A percentile compares a stretch with the other conserved stretches of the same genome.
These are phyloP conservation scores for Eucalyptus erythrocorys DNA, from an alignment of 345 rosid species.

Conservation along the genomic window DNA sequence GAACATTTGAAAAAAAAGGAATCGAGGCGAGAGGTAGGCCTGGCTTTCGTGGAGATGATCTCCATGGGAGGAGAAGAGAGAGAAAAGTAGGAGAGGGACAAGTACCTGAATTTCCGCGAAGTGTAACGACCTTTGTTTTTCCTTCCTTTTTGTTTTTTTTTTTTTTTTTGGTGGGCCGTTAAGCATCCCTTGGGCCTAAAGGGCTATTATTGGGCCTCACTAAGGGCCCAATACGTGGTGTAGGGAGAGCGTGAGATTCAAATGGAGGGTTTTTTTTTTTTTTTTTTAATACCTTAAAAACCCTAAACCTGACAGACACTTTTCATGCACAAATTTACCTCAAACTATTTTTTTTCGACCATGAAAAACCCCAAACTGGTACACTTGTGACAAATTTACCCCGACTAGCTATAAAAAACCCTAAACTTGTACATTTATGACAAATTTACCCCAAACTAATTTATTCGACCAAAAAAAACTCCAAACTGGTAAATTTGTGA, in stretches of 20 bases:
- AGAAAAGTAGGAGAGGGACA: background rate
- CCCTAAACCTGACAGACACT: too few species aligned
- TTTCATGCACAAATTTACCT: too few species aligned
- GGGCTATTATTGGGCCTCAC: accelerated
- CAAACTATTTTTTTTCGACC: too few species aligned
- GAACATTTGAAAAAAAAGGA: background rate
- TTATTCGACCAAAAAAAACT: too few species aligned
- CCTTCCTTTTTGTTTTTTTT: accelerated
- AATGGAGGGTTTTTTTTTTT: too few species aligned
- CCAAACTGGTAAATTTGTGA: too few species aligned
- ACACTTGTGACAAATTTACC: too few species aligned
- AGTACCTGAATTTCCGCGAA: background rate
- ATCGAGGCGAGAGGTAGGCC: background rate
- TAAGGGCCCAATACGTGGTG: background rate
- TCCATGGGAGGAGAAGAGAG: background rate
- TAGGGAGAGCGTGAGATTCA: accelerated
- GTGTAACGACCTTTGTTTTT: accelerated
- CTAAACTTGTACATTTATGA: too few species aligned
- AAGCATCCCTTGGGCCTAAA: accelerated
- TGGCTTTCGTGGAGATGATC: background rate
- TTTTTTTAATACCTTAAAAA: too few species aligned
- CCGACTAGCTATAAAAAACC: too few species aligned
- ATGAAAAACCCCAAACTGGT: too few species aligned
- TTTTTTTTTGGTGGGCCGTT: accelerated
- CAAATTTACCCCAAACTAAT: too few species aligned